These are phyloP conservation scores for Glebionis coronaria DNA, from an alignment of 129 eudicot species.

Conservation along the genomic window DNA sequence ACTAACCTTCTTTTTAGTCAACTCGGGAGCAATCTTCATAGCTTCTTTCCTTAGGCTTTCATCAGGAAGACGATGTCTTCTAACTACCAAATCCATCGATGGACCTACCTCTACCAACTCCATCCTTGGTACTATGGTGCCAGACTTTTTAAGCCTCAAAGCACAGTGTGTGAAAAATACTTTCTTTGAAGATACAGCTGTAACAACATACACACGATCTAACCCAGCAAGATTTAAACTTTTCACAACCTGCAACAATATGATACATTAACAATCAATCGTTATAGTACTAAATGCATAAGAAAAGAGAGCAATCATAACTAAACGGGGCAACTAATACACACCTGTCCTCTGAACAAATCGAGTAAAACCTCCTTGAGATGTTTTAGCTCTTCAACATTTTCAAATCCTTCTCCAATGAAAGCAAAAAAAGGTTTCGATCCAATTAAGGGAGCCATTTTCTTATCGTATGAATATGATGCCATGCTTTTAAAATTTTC, in stretches of 20 bases:
- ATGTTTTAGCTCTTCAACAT: conserved; percentile 75
- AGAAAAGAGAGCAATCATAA: background rate
- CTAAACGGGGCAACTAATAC: background rate
- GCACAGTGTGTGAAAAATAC: conserved; percentile 84
- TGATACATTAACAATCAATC: background rate
- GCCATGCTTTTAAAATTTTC: conserved; percentile 83
- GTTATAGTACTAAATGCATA: background rate
- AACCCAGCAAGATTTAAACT: conserved; percentile 88
- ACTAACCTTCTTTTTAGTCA: conserved; percentile 76
- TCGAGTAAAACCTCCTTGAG: conserved; percentile 88
- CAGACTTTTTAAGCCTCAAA: conserved; percentile 80
- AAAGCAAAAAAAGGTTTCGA: conserved; percentile 92
- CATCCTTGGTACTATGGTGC: conserved; percentile 71
- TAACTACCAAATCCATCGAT: conserved; percentile 89
- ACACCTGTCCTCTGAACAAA: conserved; percentile 80
- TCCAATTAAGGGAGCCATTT: conserved; percentile 68
- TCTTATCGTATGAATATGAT: conserved; percentile 74
- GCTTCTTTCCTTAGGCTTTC: conserved; percentile 77
- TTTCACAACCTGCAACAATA: conserved; percentile 52
- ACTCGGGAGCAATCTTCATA: conserved; percentile 69
- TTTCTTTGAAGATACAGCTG: conserved; percentile 72
- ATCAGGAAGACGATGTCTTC: conserved; percentile 86
- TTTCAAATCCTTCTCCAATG: conserved; percentile 91
- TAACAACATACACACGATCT: conserved; percentile 84
- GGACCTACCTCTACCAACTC: conserved; percentile 98